Evolutionary conservation across 2,329 filamentous ascomycete genomes (phyloP).

Genomic region (Colletotrichum lentis): DNA sequence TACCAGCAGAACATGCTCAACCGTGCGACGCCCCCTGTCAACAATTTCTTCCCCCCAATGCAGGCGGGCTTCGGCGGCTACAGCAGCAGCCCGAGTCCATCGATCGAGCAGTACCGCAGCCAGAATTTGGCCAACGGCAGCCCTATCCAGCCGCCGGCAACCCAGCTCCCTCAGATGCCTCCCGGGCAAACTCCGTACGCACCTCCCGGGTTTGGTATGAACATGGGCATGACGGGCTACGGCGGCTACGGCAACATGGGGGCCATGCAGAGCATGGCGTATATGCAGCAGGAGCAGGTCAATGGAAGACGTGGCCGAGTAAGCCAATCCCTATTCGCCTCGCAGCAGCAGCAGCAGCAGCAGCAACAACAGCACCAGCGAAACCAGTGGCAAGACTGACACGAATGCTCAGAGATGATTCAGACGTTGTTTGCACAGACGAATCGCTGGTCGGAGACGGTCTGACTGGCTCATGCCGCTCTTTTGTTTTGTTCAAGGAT

Average conservation of each 20-base stretch:
- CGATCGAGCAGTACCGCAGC: conserved; percentile 65
- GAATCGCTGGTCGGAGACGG: conserved; percentile 27
- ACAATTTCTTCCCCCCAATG: conserved; percentile 65
- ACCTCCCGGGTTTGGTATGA: conserved; percentile 60
- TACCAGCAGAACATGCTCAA: conserved; percentile 68
- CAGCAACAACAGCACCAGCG: conserved; percentile 6
- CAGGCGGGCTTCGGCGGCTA: conserved; percentile 65
- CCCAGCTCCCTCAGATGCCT: conserved; percentile 53
- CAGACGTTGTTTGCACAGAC: conserved; percentile 22
- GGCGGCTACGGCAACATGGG: conserved; percentile 56
- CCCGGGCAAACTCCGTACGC: conserved; percentile 55
- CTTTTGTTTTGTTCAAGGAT: conserved; percentile 32
- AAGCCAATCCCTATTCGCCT: conserved; percentile 51
- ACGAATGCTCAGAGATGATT: conserved; percentile 30
- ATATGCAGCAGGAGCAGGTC: conserved; percentile 64
- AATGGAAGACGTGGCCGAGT: conserved; percentile 67
- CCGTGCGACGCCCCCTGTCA: conserved; percentile 62
- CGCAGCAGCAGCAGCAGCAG: conserved; percentile 6
- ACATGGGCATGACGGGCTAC: conserved; percentile 56
- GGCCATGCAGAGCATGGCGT: conserved; percentile 59
- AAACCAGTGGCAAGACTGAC: conserved; percentile 26
- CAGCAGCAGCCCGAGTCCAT: conserved; percentile 56
- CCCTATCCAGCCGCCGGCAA: conserved; percentile 57
- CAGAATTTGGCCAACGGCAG: conserved; percentile 61
- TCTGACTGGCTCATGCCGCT: conserved; percentile 37